These are phyloP conservation scores for Aspergillus niger DNA, from an alignment of 2,329 filamentous ascomycete species.

Conservation along the genomic window DNA sequence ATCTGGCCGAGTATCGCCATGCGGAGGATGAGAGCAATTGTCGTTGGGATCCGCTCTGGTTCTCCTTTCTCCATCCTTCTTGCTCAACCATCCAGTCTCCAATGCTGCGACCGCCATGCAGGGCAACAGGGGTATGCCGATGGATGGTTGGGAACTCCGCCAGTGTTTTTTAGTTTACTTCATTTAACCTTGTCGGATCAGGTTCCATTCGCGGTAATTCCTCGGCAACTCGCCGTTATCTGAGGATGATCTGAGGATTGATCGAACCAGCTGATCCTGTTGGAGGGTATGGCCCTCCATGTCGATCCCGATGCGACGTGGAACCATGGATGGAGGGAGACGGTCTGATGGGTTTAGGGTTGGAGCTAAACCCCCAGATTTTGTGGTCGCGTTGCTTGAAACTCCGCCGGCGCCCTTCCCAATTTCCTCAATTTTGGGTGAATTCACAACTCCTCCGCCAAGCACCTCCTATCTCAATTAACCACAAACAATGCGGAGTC, in stretches of 20 bases:
- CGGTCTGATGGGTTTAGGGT: background rate
- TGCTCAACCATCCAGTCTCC: background rate
- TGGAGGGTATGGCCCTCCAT: too few species aligned
- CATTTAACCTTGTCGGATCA: background rate
- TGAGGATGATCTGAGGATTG: background rate
- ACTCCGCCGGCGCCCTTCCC: background rate
- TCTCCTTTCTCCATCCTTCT: background rate
- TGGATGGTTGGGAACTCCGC: background rate
- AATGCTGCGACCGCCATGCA: background rate
- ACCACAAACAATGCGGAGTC: background rate
- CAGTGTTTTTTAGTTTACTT: background rate
- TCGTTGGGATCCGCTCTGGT: background rate
- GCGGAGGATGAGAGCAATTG: background rate
- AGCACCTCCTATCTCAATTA: background rate
- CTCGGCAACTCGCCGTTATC: background rate
- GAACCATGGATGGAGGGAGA: background rate
- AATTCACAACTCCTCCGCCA: background rate
- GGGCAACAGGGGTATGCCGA: background rate
- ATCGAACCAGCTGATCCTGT: background rate
- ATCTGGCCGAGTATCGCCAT: background rate
- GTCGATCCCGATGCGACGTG: background rate
- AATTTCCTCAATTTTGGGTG: slow-evolving; percentile 3
- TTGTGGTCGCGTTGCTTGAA: background rate
- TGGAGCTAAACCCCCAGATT: slow-evolving; percentile 4
- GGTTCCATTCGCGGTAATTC: background rate